Evolutionary conservation across 768 basidiomycete genomes (phyloP).

Genomic region (Sarcodon sp.): DNA sequence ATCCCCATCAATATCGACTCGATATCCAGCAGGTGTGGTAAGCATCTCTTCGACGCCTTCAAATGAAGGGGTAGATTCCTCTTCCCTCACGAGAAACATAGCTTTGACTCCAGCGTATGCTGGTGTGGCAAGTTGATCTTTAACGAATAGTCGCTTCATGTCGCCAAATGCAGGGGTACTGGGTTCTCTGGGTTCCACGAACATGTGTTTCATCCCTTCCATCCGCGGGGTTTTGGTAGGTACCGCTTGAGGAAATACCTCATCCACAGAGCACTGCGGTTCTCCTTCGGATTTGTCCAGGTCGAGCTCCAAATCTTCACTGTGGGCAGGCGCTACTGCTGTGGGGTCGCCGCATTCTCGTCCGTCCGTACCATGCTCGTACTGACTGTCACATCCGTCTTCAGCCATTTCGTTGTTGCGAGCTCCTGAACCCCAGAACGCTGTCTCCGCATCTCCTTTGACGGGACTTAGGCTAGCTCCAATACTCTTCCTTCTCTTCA

Average conservation of each 20-base stretch:
- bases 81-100: neutral
- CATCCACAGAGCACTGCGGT: slow-evolving; percentile 3
- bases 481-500: slow-evolving; percentile 21
- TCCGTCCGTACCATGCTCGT: slow-evolving; percentile 24
- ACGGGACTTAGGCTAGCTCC: slow-evolving; percentile 11
- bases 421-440: slow-evolving; percentile 5
- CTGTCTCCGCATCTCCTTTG: slow-evolving; percentile 12
- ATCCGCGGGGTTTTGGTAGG: slow-evolving; percentile 12
- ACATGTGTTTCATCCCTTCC: slow-evolving; percentile 19
- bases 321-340: slow-evolving; percentile 1
- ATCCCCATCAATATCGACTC: neutral
- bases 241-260: neutral
- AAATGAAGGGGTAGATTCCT: slow-evolving; percentile 9
- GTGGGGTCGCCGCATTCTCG: slow-evolving; percentile 34
- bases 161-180: slow-evolving; percentile 23
- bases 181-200: slow-evolving; percentile 8
- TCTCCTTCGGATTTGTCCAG: slow-evolving; percentile 11
- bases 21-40: slow-evolving; percentile 15
- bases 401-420: slow-evolving; percentile 8
- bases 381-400: slow-evolving; percentile 3
- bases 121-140: slow-evolving; percentile 6
- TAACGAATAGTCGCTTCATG: slow-evolving; percentile 17
- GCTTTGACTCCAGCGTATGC: slow-evolving; percentile 1
- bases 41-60: slow-evolving; percentile 19
- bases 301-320: neutral